Evolutionary conservation across 805 yeast species (phyloP).

Genomic region (Ascoidea rubescens): DNA sequence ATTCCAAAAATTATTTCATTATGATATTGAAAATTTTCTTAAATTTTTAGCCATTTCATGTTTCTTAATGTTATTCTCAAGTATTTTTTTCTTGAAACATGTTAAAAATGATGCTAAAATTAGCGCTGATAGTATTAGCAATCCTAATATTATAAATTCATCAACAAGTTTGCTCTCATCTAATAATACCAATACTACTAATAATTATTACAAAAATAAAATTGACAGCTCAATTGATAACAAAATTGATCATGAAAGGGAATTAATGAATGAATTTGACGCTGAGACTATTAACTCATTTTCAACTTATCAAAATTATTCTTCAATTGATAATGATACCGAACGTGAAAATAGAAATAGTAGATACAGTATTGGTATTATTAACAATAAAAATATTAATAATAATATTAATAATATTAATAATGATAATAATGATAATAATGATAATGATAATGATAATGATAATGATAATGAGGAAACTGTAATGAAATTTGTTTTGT

Average conservation of each 20-base stretch:
- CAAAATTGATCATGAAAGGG: not conserved
- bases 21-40: conserved; percentile 40
- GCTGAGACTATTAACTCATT: not conserved
- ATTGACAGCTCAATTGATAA: not conserved
- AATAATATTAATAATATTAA: no score
- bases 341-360: not conserved
- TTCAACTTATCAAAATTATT: not conserved
- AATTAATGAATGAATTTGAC: not conserved
- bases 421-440: no score
- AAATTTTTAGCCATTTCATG: conserved; percentile 40
- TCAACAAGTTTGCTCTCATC: not conserved
- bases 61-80: conserved; percentile 28
- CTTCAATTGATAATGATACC: not conserved
- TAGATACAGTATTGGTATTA: not conserved
- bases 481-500: no score
- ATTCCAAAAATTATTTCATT: conserved; percentile 37
- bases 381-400: no score
- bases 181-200: conserved; percentile 1
- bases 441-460: not conserved
- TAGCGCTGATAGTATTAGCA: not conserved
- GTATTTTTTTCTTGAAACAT: conserved; percentile 29
- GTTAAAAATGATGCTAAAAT: conserved; percentile 15
- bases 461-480: not conserved
- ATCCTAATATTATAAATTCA: not conserved
- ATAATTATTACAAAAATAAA: not conserved